phyloP scores from a whole-genome alignment of 1,139 yeast species.

The Yamadazyma diospyri region DNA sequence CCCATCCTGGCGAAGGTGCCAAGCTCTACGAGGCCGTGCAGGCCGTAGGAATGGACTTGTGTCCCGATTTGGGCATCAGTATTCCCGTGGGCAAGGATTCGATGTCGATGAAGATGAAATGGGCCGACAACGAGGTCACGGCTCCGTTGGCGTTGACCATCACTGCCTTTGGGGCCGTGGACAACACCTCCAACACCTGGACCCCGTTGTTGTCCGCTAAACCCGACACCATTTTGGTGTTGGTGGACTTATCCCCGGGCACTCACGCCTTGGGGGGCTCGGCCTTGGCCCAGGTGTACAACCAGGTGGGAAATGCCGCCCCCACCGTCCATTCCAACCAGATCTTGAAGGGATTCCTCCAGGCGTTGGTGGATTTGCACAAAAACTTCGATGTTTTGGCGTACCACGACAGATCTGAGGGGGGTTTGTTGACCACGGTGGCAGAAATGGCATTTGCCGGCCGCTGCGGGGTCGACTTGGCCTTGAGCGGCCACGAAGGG shows the following conservation, averaged over 20 bases:
- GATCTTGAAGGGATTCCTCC: constrained; percentile 65
- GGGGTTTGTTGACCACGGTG: constrained; percentile 85
- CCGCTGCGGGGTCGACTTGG: constrained; percentile 66
- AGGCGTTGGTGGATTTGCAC: constrained; percentile 70
- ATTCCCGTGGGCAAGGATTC: constrained; percentile 99
- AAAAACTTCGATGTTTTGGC: constrained; percentile 66
- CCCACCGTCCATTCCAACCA: constrained; percentile 78
- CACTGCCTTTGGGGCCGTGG: constrained; percentile 89
- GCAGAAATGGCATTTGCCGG: constrained; percentile 98
- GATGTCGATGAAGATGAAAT: constrained; percentile 99
- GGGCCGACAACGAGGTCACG: constrained; percentile 90
- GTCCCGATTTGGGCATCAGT: constrained; percentile 87
- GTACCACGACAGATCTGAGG: constrained; percentile 96
- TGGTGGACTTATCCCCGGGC: constrained; percentile 73
- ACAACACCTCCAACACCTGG: constrained; percentile 87
- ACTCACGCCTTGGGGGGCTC: constrained; percentile 81
- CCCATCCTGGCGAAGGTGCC: constrained; percentile 94
- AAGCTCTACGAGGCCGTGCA: constrained; percentile 95
- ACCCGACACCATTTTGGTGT: constrained; percentile 62
- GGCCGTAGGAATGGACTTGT: constrained; percentile 90
- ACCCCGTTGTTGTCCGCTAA: constrained; percentile 71
- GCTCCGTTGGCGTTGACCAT: constrained; percentile 92
- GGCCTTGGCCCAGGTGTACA: constrained; percentile 90
- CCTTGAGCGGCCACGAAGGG: constrained; percentile 32
- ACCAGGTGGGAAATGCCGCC: constrained; percentile 75